A percentile compares a stretch with the other conserved stretches of the same genome.
Evolutionary conservation across 148 eudicot species (phyloP).

Genomic region (Rhododendron ferrugineum): DNA sequence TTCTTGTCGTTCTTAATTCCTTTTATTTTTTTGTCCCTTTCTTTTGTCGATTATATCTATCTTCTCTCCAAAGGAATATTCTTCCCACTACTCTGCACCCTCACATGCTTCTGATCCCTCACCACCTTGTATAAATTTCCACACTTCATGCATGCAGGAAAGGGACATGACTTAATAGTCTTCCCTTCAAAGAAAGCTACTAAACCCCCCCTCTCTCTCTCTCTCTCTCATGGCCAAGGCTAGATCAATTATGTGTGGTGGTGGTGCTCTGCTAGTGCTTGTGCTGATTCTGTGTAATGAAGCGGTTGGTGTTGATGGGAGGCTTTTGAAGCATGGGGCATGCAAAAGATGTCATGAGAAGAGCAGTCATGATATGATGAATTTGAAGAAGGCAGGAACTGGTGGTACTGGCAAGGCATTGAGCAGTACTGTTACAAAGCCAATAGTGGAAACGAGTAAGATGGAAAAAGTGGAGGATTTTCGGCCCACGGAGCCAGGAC

Average conservation of each 20-base stretch:
- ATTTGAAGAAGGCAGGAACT: neutral
- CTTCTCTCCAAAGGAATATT: slow-evolving; percentile 10
- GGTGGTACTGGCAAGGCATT: neutral
- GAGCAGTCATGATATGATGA: neutral
- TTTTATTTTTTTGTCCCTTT: no score
- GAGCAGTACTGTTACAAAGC: neutral
- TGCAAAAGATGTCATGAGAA: neutral
- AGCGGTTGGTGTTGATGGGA: neutral
- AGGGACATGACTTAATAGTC: neutral
- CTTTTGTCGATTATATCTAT: no score
- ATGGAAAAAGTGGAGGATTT: neutral
- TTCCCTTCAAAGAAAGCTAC: neutral
- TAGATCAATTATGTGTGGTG: neutral
- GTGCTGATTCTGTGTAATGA: neutral
- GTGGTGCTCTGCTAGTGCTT: neutral
- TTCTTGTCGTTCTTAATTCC: no score
- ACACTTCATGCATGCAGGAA: neutral
- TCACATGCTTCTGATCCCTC: neutral
- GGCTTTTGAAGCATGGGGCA: slow-evolving; percentile 1
- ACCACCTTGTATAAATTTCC: slow-evolving; percentile 15
- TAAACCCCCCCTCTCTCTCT: neutral
- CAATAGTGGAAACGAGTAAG: neutral
- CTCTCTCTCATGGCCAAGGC: neutral
- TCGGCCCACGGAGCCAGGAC: slow-evolving; percentile 27
- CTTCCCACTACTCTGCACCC: slow-evolving; percentile 16